These are phyloP conservation scores for Vaccinium myrtillus DNA, from an alignment of 148 eudicot species.

Conservation along the genomic window DNA sequence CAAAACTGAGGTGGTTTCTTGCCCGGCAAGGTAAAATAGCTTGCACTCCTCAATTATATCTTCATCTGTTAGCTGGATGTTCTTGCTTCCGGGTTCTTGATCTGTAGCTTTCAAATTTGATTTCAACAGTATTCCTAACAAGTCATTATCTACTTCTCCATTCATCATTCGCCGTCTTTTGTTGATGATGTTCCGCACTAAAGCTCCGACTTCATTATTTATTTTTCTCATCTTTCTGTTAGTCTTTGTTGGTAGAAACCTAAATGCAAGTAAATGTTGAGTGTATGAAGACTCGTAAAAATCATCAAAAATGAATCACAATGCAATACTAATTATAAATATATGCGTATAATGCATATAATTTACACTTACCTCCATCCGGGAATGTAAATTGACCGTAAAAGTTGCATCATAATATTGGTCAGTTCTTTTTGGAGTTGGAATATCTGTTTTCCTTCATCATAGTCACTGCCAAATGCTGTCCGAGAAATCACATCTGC, in stretches of 20 bases:
- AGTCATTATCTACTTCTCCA: background rate
- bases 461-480: constrained; percentile 30
- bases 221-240: constrained; percentile 28
- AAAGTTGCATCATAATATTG: constrained; percentile 10
- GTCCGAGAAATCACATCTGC: constrained; percentile 28
- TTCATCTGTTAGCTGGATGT: background rate
- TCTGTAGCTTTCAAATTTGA: constrained; percentile 1
- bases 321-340: background rate
- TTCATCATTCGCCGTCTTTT: constrained; percentile 11
- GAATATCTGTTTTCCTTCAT: constrained; percentile 25
- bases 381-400: constrained; percentile 27
- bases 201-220: constrained; percentile 2
- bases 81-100: background rate
- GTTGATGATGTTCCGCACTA: constrained; percentile 17
- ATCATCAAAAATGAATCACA: background rate
- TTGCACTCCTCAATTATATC: constrained; percentile 17
- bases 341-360: background rate
- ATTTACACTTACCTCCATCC: constrained; percentile 32
- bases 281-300: background rate
- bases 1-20: constrained; percentile 23
- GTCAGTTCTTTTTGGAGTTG: constrained; percentile 30
- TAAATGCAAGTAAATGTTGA: background rate
- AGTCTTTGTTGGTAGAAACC: constrained; percentile 35
- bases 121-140: constrained; percentile 13
- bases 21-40: constrained; percentile 16